Base-by-base conservation (phyloP, 768 basidiomycete species). In the Agrocybe pediades region DNA sequence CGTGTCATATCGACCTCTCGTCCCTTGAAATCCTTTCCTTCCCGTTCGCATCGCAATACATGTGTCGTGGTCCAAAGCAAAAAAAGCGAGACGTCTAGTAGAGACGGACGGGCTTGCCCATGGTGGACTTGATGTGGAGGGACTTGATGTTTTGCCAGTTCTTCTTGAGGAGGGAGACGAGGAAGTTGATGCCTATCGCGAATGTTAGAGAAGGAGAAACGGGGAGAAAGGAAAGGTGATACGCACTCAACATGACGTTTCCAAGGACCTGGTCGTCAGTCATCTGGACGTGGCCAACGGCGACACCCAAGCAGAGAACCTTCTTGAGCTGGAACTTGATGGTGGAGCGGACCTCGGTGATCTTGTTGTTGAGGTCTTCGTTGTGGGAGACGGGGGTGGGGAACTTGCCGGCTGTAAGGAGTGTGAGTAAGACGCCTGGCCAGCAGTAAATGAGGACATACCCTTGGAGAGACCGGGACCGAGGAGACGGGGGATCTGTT, bases 271-370 rank as follows among this genome's bases (percentile, higher is more conserved):
- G 93, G 75, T 99, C 97, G 62, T 98, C 95, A 54, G 81, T 88
- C 95, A 99, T 98, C 71, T 96, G 83, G 72, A 96, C 83, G 76
- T 99, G 95, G 65, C 95, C 97, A 59, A 99, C 90, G 65, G 97
- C 97, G 61, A 98, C 96, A 79, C 95, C 97, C 78, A 99, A 81
- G 79, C 97, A 99, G 53, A 99, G 83, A 55, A 98, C 97, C 81
- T 95, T 95, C 86, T 98, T 98, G 51, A 98, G 85, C 83, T 98
- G 96, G 91, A 98, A 98, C 80, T 98, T 99, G 86, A 99, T 98
- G 62, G 96, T 98, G 62, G 94, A 96, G 70, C 92, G 90, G 63
- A 99, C 95, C 74, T 99, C 97, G 61, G 76, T 85, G 70, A 97
- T 79, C 80, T 98, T 98, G 81, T 86, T 89, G 69, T 67, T 65